Evolutionary conservation across 2,329 filamentous ascomycete species (phyloP), one percentile per base, ranked within the genome.

Genomic region (Pseudogymnoascus sp.): DNA sequence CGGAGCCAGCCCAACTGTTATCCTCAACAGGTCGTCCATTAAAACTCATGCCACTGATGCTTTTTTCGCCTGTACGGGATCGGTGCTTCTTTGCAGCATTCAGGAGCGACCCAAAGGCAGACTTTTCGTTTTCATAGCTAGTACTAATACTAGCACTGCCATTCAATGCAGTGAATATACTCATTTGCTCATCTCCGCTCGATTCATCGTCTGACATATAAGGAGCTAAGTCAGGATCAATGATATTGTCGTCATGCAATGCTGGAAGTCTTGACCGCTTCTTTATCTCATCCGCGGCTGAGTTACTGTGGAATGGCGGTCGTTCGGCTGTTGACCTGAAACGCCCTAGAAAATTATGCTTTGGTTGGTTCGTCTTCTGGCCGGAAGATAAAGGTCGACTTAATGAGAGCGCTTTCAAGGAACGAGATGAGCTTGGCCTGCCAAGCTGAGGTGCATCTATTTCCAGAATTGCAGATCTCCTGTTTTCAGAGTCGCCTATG

Each of bases 171-270:
- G 89, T 87, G 74, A 96, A 89, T 10, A 97, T 87, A 70, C 88
- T 92, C 75, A 92, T 87, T 68, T 95, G 90, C 67, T 99, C 92
- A 69, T 96, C 92, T 37, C 89, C 93, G 69, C 91, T 97, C 1
- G 92, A 96, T 58, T 90, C 92, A 68, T 90, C 87, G 72, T 99
- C 94, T 5, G 94, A 99, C 80, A 99, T 89, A 75, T 95, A 99
- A 35, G 91, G 89, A 4, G 92, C 93, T 61, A 99, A 79, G 70
- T 99, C 94, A 1, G 94, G 94, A 72, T 99, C 94, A 68, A 99
- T 97, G 68, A 99, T 96, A 71, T 94, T 97, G 77, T 99, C 94
- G 71, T 94, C 92, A 72, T 99, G 94, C 69, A 99, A 97, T n/a
- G 92, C 92, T 13, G 92, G 88, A 36, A 96, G 81, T 42, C 86